Evolutionary conservation across 225 moss, liverwort and hornwort genomes (phyloP), one percentile per base, ranked within the genome.

Genomic region (Takakia lepidozioides): DNA sequence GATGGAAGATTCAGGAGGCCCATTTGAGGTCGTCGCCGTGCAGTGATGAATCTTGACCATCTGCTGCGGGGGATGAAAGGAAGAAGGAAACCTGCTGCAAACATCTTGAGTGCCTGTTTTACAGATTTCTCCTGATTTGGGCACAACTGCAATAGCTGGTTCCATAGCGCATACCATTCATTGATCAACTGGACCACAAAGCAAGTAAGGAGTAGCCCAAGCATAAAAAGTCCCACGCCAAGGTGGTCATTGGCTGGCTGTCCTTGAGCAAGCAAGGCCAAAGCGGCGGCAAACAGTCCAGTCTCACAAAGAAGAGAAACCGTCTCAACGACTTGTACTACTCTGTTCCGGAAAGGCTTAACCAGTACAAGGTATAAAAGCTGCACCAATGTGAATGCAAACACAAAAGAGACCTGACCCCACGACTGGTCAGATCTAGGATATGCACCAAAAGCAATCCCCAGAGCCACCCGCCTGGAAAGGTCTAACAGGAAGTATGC

Each of bases 111-210:
- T 25, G 75, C 64, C 1, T 57, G 43, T 46, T 65, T 74, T 0
- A 83, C 73, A 0, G 95, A 85, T 7, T 84, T 61, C 24, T 98
- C 87, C 43, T 85, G 74, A 19, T 72, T 45, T 27, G 75, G 72
- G 34, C 84, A 73, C 2, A 98, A 68, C 17, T 72, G 69, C 3
- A 98, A 80, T 6, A 98, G 67, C 46, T 91, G 90, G 23, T 80
- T 87, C 57, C 85, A 87, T 2, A 98, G 59, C 0, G 95, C 95
- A 27, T 91, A 98, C 95, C 95, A 98, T 61, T 91, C 91, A 62
- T 85, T 98, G 43, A 77, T 71, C 3, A 85, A 78, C 54, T 98
- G 95, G 4, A 73, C 74, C 30, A 98, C 67, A 57, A 91, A 98
- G 72, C 88, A 90, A 32, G 83, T 10, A 1, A 98, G 71, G 8